Base-by-base conservation (phyloP, 768 basidiomycete species). In the Boletus rubropictus region DNA sequence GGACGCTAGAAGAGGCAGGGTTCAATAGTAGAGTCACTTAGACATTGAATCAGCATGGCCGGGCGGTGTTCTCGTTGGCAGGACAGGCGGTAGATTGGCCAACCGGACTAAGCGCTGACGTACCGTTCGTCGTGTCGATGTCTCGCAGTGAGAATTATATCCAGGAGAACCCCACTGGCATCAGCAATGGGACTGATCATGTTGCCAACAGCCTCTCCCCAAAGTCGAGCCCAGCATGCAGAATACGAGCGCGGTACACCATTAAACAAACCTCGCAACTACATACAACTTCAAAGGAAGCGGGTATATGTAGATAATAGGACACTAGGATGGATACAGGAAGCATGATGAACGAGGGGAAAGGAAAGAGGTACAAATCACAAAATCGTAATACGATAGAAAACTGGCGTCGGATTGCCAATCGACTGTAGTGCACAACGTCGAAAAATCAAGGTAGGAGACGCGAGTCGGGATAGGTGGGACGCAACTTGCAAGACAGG, bases 1-100 rank as follows among this genome's bases (percentile, higher is more conserved):
- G 68, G 35, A 67, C 72, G 2, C 59, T 89, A 52, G 59, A 58
- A 29, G 57, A 52, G 5, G 73, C 73, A 11, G 68, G 69, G 1
- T 75, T 88, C 42, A 79, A 77, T 46, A 76, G 78, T 35, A 69
- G 79, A 51, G 42, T 57, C 28, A 24, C 42, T 7, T 63, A 58
- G 53, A 40, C 34, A 5, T 25, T 1, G 34, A 15, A 32, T 31
- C 45, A 22, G 14, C 17, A n/a, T 39, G n/a, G 24, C 24, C 8
- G 24, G 24, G 24, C 24, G 5, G n/a, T n/a, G n/a, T n/a, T n/a
- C n/a, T n/a, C n/a, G n/a, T n/a, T n/a, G n/a, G n/a, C n/a, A n/a
- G n/a, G n/a, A n/a, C n/a, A n/a, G n/a, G n/a, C n/a, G n/a, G n/a
- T n/a, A n/a, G n/a, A n/a, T n/a, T n/a, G n/a, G n/a, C n/a, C n/a